Evolutionary conservation across 176 grass and related monocot genomes (phyloP).

Genomic region (Secale cereale): DNA sequence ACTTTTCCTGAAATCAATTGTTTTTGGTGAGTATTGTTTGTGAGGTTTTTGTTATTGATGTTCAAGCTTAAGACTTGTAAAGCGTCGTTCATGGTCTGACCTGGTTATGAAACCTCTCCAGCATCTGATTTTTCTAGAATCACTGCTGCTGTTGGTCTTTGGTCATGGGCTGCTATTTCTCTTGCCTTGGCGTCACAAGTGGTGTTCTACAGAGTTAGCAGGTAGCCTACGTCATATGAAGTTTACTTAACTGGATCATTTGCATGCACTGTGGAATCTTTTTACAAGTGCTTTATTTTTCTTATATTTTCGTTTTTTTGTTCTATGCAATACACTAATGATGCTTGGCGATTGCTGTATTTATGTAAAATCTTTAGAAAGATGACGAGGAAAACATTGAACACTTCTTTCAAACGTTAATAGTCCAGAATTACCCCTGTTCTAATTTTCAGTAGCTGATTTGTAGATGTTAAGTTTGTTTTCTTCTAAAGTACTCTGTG

Average conservation of each 20-base stretch:
- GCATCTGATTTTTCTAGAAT: constrained; percentile 75
- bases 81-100: constrained; percentile 22
- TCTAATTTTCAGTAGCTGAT: neutral
- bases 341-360: neutral
- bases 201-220: constrained; percentile 92
- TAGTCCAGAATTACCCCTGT: neutral
- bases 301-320: neutral
- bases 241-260: constrained; percentile 19
- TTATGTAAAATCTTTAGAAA: constrained; percentile 6
- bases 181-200: constrained; percentile 71
- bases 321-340: neutral
- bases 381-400: neutral
- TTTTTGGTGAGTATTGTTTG: constrained; percentile 55
- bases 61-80: constrained; percentile 13
- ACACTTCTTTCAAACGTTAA: neutral
- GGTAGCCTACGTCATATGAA: constrained; percentile 40
- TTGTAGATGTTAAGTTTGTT: constrained; percentile 14
- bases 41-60: constrained; percentile 9
- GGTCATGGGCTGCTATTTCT: constrained; percentile 76
- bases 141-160: constrained; percentile 71
- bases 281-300: neutral
- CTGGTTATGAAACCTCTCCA: constrained; percentile 43
- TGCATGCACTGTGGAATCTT: neutral
- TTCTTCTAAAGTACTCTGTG: constrained; percentile 20
- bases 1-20: constrained; percentile 83